Evolutionary conservation across 805 yeast genomes (phyloP).

Genomic region (Lachancea fermentati): DNA sequence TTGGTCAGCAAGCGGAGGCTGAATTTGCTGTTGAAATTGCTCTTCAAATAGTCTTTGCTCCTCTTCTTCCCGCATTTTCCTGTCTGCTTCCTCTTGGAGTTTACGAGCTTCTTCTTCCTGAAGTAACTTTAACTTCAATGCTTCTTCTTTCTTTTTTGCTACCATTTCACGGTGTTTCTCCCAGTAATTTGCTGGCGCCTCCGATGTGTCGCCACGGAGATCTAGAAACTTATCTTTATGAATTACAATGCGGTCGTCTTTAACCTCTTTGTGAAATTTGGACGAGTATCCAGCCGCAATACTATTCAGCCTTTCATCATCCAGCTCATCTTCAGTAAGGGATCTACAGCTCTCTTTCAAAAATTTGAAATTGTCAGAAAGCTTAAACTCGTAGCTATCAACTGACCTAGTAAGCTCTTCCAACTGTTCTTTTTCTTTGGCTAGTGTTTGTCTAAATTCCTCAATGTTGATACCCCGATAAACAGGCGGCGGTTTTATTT

Average conservation of each 20-base stretch:
- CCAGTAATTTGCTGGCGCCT: conserved; percentile 32
- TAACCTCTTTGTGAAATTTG: conserved; percentile 12
- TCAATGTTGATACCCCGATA: conserved; percentile 9
- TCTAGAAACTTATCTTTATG: conserved; percentile 18
- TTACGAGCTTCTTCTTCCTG: conserved; percentile 12
- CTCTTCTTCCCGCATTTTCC: conserved; percentile 13
- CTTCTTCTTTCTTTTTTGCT: conserved; percentile 8
- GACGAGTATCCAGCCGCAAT: conserved; percentile 1
- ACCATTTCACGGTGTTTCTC: conserved; percentile 14
- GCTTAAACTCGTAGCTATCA: not conserved
- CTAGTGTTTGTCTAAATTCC: conserved; percentile 11
- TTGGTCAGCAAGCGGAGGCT: conserved; percentile 6
- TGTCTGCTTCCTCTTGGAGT: conserved; percentile 12
- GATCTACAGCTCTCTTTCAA: conserved; percentile 1
- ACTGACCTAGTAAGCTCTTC: conserved; percentile 1
- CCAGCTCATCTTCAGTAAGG: not conserved
- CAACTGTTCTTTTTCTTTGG: conserved; percentile 13
- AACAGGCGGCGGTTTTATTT: conserved; percentile 18
- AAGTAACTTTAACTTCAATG: conserved; percentile 6
- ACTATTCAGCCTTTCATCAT: not conserved
- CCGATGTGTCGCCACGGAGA: conserved; percentile 17
- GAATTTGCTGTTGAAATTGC: conserved; percentile 11
- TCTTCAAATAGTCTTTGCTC: conserved; percentile 10
- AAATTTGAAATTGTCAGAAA: not conserved
- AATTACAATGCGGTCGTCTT: conserved; percentile 15